Base-by-base conservation (phyloP, 2,329 filamentous ascomycete species). In the Aspergillus fructus region DNA sequence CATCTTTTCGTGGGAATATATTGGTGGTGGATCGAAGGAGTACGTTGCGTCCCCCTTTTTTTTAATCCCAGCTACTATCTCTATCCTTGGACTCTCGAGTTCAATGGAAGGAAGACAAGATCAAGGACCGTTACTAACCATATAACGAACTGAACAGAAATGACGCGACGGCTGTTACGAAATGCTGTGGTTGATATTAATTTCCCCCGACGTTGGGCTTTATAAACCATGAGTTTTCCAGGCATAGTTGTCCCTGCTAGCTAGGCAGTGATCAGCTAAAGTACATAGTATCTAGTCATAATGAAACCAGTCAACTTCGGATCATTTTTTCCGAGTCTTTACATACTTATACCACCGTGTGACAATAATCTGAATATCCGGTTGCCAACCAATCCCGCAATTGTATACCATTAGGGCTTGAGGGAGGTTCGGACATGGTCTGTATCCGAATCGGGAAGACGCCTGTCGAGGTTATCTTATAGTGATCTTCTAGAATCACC, bases 1-100 rank as follows among this genome's bases (percentile, higher is more conserved):
- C 62, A 68, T 90, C 58, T 93, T 91, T 70, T 83, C 86, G 30
- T 93, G 89, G 88, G 88, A 89, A 55, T 59, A 65, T 3, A 43
- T 64, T 17, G 51, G 50, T 12, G 41, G 34, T 30, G 51, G 33
- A 5, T 12, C 13, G 13, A 34, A 57, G 23, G 60, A 57, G 68
- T 71, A 59, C 49, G 62, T 27, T 23, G 12, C 6, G 9, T 27
- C 13, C 23, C 13, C 23, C 33, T 15, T 13, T 41, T 47, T 52
- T 45, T 21, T 24, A 4, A 33, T 43, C 33, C 34, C 23, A 13
- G 2, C 41, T 58, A 46, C 30, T 42, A 27, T 13, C 23, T 27
- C 33, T 33, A 2, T 5, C n/a, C 17, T 23, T n/a, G 15, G 34
- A 37, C 34, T 7, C 34, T n/a, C 12, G 15, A 37, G 34, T 37